Evolutionary conservation across 805 yeast genomes (phyloP).

Genomic region (Hanseniaspora jakobsenii): DNA sequence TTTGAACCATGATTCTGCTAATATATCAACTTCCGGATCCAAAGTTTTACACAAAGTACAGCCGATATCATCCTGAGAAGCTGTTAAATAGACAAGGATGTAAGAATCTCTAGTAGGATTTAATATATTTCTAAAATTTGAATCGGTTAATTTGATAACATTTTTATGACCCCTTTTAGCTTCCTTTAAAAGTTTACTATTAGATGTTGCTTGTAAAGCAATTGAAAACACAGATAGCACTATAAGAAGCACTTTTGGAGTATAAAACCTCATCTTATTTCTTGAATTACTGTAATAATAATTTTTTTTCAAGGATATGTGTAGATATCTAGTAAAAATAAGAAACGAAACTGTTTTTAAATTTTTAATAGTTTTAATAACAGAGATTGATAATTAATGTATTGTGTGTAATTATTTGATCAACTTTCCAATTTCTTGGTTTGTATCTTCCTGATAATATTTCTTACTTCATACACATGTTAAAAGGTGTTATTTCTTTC

Average conservation of each 20-base stretch:
- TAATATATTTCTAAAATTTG: slow-evolving; percentile 44
- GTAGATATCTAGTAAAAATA: too few species aligned
- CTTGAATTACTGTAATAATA: too few species aligned
- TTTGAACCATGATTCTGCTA: slow-evolving; percentile 53
- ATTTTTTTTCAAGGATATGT: too few species aligned
- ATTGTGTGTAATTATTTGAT: too few species aligned
- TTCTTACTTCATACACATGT: too few species aligned
- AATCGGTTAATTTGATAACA: slow-evolving; percentile 43
- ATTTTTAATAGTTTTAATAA: too few species aligned
- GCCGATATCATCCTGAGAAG: slow-evolving; percentile 59
- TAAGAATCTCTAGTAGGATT: slow-evolving; percentile 57
- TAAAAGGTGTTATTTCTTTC: too few species aligned
- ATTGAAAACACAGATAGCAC: slow-evolving; percentile 8
- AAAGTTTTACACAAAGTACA: slow-evolving; percentile 64
- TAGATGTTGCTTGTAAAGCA: slow-evolving; percentile 19
- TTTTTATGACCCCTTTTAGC: slow-evolving; percentile 27
- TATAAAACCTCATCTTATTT: slow-evolving; percentile 1
- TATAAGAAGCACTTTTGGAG: neutral
- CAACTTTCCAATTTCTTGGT: too few species aligned
- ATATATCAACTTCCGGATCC: slow-evolving; percentile 47
- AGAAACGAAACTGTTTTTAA: too few species aligned
- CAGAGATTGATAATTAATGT: too few species aligned
- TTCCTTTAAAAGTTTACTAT: slow-evolving; percentile 22
- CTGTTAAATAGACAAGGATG: slow-evolving; percentile 59
- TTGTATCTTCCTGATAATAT: too few species aligned